phyloP scores from a whole-genome alignment of 2,329 filamentous ascomycete species.

The Blumeriella jaapii region DNA sequence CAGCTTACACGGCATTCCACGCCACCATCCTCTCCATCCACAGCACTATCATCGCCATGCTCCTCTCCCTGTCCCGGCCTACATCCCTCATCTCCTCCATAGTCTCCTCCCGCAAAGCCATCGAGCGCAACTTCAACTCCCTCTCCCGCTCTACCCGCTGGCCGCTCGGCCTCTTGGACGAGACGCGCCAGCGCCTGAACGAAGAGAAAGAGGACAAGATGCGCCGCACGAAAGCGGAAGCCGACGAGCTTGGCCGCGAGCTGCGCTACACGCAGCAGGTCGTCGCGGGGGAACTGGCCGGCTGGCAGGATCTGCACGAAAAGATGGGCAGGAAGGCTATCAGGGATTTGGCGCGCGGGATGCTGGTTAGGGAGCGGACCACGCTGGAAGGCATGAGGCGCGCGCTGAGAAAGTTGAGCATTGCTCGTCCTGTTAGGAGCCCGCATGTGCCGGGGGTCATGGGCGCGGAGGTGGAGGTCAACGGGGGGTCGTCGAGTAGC shows the following conservation, averaged over 20 bases:
- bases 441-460: not conserved
- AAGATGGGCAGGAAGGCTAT: conserved; percentile 64
- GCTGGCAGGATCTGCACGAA: conserved; percentile 86
- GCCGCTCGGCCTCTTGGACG: conserved; percentile 75
- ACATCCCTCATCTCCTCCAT: conserved; percentile 69
- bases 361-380: conserved; percentile 70
- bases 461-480: conserved; percentile 5
- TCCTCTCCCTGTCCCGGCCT: conserved; percentile 68
- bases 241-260: conserved; percentile 66
- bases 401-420: conserved; percentile 46
- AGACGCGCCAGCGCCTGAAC: conserved; percentile 70
- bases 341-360: conserved; percentile 61
- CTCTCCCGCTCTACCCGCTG: conserved; percentile 65
- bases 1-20: conserved; percentile 63
- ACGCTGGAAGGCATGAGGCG: conserved; percentile 70
- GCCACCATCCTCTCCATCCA: conserved; percentile 69
- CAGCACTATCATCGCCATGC: conserved; percentile 70
- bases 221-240: conserved; percentile 55
- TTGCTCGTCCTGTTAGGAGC: conserved; percentile 3
- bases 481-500: too few relatives aligned
- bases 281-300: conserved; percentile 81
- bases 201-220: conserved; percentile 78
- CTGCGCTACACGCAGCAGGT: conserved; percentile 87
- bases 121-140: conserved; percentile 67
- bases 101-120: conserved; percentile 57